Evolutionary conservation across 2,329 filamentous ascomycete genomes (phyloP).

Genomic region (Xenoacremonium recifei): DNA sequence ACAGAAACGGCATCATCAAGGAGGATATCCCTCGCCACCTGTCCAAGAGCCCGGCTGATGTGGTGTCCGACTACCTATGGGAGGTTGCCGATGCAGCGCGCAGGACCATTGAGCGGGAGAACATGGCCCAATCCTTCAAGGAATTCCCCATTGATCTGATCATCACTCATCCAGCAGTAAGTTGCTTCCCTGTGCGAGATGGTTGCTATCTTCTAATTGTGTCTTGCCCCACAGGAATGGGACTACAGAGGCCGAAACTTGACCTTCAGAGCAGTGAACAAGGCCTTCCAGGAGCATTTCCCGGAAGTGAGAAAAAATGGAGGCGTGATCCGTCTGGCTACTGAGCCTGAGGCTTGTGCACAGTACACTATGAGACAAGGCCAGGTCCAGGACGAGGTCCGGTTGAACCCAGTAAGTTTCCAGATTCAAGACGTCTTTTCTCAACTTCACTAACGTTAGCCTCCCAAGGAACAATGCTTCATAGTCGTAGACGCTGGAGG

Average conservation of each 20-base stretch:
- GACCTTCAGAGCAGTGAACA: slow-evolving; percentile 12
- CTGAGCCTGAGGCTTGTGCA: slow-evolving; percentile 13
- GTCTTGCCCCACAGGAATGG: too few species aligned
- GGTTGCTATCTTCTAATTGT: too few species aligned
- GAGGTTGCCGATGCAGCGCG: slow-evolving; percentile 6
- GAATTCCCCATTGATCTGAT: slow-evolving; percentile 12
- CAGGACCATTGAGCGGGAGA: slow-evolving; percentile 6
- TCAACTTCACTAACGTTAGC: background rate
- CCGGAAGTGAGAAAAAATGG: background rate
- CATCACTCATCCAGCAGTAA: slow-evolving; percentile 13
- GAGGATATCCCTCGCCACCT: slow-evolving; percentile 9
- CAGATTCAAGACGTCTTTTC: background rate
- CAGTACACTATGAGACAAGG: slow-evolving; percentile 10
- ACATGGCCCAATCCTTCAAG: background rate
- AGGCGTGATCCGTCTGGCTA: slow-evolving; percentile 4
- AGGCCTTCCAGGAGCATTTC: slow-evolving; percentile 8
- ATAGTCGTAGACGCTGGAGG: slow-evolving; percentile 14
- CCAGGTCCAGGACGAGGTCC: slow-evolving; percentile 1
- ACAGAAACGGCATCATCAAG: background rate
- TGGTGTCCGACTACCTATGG: slow-evolving; percentile 10
- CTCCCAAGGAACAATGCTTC: slow-evolving; percentile 13
- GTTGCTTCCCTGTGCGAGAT: accelerated
- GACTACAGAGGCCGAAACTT: slow-evolving; percentile 9
- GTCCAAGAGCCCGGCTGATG: slow-evolving; percentile 8
- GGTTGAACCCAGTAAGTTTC: slow-evolving; percentile 5